Conservation (phyloP, 2,329 filamentous ascomycete genomes). For the Alternaria conjuncta region DNA sequence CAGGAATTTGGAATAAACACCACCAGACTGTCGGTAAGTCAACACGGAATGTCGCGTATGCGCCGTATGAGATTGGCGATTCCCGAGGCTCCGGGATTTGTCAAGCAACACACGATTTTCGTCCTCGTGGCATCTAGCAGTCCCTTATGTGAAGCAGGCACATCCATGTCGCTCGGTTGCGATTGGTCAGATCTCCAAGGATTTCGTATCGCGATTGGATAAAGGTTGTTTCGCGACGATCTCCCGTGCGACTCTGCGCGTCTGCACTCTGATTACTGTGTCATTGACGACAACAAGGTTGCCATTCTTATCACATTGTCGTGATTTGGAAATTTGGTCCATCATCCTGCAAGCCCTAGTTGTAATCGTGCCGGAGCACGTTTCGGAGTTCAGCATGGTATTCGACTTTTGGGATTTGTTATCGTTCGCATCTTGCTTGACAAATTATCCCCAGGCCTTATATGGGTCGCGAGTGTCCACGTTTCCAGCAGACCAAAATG, state of each 20-base stretch:
- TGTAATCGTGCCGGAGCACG: neutral
- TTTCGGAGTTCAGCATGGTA: slow-evolving; percentile 2
- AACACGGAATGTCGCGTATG: slow-evolving; percentile 2
- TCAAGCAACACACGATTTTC: slow-evolving; percentile 17
- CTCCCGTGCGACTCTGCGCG: neutral
- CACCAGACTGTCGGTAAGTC: slow-evolving; percentile 18
- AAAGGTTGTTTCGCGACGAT: neutral
- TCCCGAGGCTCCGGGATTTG: slow-evolving; percentile 19
- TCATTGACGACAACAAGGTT: neutral
- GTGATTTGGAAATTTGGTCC: neutral
- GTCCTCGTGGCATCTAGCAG: neutral
- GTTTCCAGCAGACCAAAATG: slow-evolving; percentile 11
- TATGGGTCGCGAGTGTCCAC: slow-evolving; percentile 13
- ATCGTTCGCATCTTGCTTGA: slow-evolving; percentile 10
- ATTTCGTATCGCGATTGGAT: slow-evolving; percentile 11
- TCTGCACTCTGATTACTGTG: neutral
- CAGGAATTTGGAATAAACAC: slow-evolving; percentile 39
- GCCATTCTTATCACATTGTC: neutral
- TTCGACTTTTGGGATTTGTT: neutral
- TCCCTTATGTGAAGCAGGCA: slow-evolving; percentile 4
- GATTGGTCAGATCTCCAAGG: neutral
- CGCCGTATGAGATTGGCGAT: slow-evolving; percentile 1
- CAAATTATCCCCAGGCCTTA: slow-evolving; percentile 24
- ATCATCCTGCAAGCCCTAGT: slow-evolving; percentile 6
- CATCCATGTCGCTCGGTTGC: neutral